A percentile compares a stretch with the other conserved stretches of the same genome.
Evolutionary conservation across 441 rosid genomes (phyloP).

Genomic region (Arabidopsis hybrid): DNA sequence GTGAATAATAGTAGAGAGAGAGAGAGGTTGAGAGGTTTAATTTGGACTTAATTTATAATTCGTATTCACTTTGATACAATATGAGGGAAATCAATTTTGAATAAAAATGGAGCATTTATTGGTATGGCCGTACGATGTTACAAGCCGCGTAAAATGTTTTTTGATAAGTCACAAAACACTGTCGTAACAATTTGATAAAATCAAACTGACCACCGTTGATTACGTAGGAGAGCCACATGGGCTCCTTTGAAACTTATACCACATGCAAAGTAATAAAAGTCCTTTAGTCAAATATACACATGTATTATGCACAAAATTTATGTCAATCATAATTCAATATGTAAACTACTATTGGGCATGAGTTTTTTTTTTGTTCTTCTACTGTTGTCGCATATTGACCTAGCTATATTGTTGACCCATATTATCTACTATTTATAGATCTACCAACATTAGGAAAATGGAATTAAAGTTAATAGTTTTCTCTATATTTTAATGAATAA

Average conservation of each 20-base stretch:
- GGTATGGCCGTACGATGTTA: background rate
- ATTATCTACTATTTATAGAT: conserved; percentile 29
- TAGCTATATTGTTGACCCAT: conserved; percentile 1
- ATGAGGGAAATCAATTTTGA: background rate
- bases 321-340: background rate
- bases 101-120: background rate
- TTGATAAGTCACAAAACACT: background rate
- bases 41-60: too few relatives aligned
- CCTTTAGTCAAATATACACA: conserved; percentile 5
- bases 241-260: conserved; percentile 13
- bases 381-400: background rate
- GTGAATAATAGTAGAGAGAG: too few relatives aligned
- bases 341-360: background rate
- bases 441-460: conserved; percentile 27
- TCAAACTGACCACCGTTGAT: conserved; percentile 4
- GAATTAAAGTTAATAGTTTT: background rate
- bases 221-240: background rate
- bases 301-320: background rate
- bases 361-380: background rate
- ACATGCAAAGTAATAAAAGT: background rate
- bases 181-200: conserved; percentile 3
- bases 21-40: too few relatives aligned
- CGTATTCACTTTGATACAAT: background rate
- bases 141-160: background rate
- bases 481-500: background rate